These are phyloP conservation scores for Ceratocystis cacaofunesta DNA, from an alignment of 2,329 filamentous ascomycete species.

Conservation along the genomic window DNA sequence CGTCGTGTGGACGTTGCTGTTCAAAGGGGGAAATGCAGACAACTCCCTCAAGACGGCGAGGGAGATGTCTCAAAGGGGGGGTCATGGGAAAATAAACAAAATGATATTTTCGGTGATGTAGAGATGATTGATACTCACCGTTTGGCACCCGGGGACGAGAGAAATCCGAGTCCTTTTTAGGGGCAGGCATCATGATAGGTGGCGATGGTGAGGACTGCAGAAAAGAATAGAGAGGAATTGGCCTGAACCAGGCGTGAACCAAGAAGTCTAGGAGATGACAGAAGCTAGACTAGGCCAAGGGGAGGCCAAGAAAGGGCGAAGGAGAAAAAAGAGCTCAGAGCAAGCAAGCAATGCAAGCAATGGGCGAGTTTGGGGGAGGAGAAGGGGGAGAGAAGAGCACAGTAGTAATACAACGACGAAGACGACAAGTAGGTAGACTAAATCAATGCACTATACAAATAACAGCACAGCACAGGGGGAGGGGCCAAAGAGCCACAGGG, in stretches of 20 bases:
- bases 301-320: not conserved
- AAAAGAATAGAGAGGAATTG: conserved; percentile 7
- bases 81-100: not conserved
- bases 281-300: not conserved
- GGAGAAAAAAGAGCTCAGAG: not conserved
- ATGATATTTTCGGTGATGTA: conserved; percentile 11
- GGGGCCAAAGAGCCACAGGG: too few relatives aligned
- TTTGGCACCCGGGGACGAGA: conserved; percentile 24
- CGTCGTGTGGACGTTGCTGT: not conserved
- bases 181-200: conserved; percentile 25
- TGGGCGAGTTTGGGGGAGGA: conserved; percentile 6
- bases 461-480: too few relatives aligned
- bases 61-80: not conserved
- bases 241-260: not conserved
- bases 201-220: conserved; percentile 6
- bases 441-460: too few relatives aligned
- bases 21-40: not conserved
- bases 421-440: too few relatives aligned
- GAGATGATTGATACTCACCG: conserved; percentile 22
- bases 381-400: not conserved
- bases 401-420: not conserved
- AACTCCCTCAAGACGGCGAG: not conserved
- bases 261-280: conserved; percentile 4
- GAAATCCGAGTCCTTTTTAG: conserved; percentile 27
- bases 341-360: conserved; percentile 11